Percentiles rank a stretch among this genome's conserved stretches.
Conservation (phyloP, 441 rosid genomes). For the Erodium moschatum region DNA sequence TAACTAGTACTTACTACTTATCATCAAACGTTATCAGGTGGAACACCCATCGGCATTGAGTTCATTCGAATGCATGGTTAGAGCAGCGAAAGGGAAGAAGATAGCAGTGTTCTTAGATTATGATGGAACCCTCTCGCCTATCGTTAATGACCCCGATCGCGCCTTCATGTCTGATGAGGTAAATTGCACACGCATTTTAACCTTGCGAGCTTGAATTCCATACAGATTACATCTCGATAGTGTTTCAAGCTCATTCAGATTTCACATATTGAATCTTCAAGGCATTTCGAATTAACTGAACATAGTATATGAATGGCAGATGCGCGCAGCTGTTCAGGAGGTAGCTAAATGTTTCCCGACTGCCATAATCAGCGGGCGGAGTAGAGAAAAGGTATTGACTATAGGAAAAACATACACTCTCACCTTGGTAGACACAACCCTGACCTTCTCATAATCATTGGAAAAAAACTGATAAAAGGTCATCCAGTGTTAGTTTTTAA, state of each 20-base stretch:
- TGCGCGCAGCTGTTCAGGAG: slow-evolving; percentile 38
- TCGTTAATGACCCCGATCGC: slow-evolving; percentile 26
- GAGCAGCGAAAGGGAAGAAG: slow-evolving; percentile 32
- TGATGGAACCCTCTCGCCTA: slow-evolving; percentile 43
- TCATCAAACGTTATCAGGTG: slow-evolving; percentile 19
- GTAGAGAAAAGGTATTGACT: slow-evolving; percentile 32
- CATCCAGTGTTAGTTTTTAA: too few species aligned
- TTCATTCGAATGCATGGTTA: slow-evolving; percentile 25
- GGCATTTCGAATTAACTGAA: background rate
- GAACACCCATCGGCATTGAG: slow-evolving; percentile 36
- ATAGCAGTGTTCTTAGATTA: slow-evolving; percentile 44
- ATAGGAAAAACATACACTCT: too few species aligned
- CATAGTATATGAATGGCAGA: slow-evolving; percentile 19
- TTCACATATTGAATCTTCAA: too few species aligned
- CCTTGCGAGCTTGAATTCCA: too few species aligned
- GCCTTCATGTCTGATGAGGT: slow-evolving; percentile 33
- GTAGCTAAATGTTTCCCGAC: slow-evolving; percentile 37
- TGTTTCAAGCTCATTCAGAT: too few species aligned
- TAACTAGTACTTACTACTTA: too few species aligned
- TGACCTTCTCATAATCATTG: too few species aligned
- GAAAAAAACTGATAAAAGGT: too few species aligned
- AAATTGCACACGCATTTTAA: background rate
- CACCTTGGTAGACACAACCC: background rate
- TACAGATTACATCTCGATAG: too few species aligned
- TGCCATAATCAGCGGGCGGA: slow-evolving; percentile 37